Evolutionary conservation across 352 stramenopile species (phyloP).

Genomic region (Pythium coloratum): DNA sequence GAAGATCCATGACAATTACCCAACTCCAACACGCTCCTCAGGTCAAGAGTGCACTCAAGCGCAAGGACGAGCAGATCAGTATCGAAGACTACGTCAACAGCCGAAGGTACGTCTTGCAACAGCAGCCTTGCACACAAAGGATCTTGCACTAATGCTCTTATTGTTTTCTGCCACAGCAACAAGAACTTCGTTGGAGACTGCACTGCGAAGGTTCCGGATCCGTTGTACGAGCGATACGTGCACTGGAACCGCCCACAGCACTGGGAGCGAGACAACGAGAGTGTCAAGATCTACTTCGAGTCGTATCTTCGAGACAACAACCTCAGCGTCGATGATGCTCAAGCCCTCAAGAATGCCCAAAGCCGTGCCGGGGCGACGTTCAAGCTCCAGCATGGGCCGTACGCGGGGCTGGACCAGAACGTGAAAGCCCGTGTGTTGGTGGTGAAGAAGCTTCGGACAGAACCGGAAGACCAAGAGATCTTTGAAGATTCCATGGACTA

Average conservation of each 20-base stretch:
- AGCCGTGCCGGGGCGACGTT: constrained; percentile 72
- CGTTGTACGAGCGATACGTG: constrained; percentile 66
- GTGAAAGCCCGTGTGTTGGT: constrained; percentile 80
- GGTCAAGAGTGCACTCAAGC: constrained; percentile 41
- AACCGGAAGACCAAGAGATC: constrained; percentile 58
- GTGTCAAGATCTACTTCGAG: constrained; percentile 79
- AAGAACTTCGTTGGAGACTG: constrained; percentile 74
- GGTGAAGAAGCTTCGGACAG: constrained; percentile 75
- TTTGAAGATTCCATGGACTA: constrained; percentile 73
- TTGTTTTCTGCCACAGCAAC: constrained; percentile 29
- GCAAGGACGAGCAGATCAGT: constrained; percentile 58
- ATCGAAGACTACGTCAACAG: constrained; percentile 54
- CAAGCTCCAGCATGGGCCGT: constrained; percentile 74
- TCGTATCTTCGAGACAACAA: constrained; percentile 77
- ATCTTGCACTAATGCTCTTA: neutral
- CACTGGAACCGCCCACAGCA: constrained; percentile 61
- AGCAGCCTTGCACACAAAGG: neutral
- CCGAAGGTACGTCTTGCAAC: constrained; percentile 36
- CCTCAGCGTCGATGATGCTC: constrained; percentile 68
- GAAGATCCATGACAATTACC: constrained; percentile 17
- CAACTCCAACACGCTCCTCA: constrained; percentile 10
- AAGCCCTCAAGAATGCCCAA: constrained; percentile 63
- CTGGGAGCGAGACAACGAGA: constrained; percentile 84
- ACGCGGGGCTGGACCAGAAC: constrained; percentile 77
- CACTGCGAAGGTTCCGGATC: constrained; percentile 35